phyloP scores from a whole-genome alignment of 441 rosid species.

The Erodium moschatum region DNA sequence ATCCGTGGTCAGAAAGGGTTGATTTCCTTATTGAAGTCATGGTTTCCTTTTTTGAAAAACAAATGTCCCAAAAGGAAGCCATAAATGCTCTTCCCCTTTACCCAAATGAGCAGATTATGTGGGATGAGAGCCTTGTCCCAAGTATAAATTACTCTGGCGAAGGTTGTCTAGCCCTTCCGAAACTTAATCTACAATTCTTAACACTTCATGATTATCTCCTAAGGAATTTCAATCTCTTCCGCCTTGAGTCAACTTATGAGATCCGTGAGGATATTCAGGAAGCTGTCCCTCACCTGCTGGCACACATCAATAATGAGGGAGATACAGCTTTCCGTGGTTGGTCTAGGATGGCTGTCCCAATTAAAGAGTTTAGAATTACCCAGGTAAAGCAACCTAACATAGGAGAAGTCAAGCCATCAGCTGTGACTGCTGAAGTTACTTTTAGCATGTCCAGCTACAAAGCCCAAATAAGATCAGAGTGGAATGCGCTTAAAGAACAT shows the following conservation, averaged over 20 bases:
- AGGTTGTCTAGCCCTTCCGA: slow-evolving; percentile 98
- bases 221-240: slow-evolving; percentile 93
- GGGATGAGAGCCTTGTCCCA: slow-evolving; percentile 98
- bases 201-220: slow-evolving; percentile 96
- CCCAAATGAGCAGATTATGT: slow-evolving; percentile 98
- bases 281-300: slow-evolving; percentile 92
- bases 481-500: slow-evolving; percentile 97
- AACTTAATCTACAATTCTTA: slow-evolving; percentile 89
- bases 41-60: slow-evolving; percentile 87
- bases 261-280: slow-evolving; percentile 99
- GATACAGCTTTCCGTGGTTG: slow-evolving; percentile 94
- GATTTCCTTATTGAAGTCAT: slow-evolving; percentile 89
- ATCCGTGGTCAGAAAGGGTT: slow-evolving; percentile 80
- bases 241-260: slow-evolving; percentile 96
- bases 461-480: slow-evolving; percentile 80
- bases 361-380: slow-evolving; percentile 58
- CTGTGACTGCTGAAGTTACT: slow-evolving; percentile 80
- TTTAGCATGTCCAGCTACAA: slow-evolving; percentile 85
- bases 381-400: slow-evolving; percentile 94
- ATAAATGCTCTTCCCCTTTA: slow-evolving; percentile 96
- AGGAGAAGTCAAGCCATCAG: slow-evolving; percentile 95
- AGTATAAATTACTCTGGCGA: slow-evolving; percentile 98
- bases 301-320: slow-evolving; percentile 79
- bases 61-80: slow-evolving; percentile 93
- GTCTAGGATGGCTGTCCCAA: slow-evolving; percentile 98